Evolutionary conservation across 2,329 filamentous ascomycete genomes (phyloP), one percentile per base, ranked within the genome.

Genomic region (Hypoxylon sp.): DNA sequence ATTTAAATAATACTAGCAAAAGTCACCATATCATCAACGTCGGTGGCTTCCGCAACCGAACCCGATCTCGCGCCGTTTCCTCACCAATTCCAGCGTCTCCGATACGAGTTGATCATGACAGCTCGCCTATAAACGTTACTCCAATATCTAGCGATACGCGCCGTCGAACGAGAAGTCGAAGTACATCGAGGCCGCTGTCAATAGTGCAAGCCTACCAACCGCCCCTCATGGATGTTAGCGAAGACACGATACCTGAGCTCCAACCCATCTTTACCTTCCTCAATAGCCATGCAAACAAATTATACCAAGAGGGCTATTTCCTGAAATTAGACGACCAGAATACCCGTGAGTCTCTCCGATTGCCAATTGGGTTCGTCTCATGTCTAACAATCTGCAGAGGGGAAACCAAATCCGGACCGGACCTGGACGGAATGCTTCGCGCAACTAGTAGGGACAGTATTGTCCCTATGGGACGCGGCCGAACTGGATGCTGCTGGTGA

Each of bases 231-330:
- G 93, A 97, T 76, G 86, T 96, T 70, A 89, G 88, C 76, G 87
- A 91, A 73, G 93, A 98, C 77, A 97, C 93, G 30, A 89, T 96
- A 69, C 94, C 96, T 38, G 96, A 99, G 84, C 86, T 99, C 69
- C 92, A 94, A 82, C 95, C 94, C 70, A 94, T 98, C 75, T 98
- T 98, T 80, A 93, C 89, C 67, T 96, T 93, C 77, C 87, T 99
- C 72, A 98, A 97, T 82, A 96, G 91, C 80, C 96, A 99, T 79
- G 91, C 90, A 63, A 98, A 98, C 80, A 98, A 98, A 82, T 84
- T 98, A 61, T 99, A 98, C 79, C 94, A 98, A 74, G 96, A 99
- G 82, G 96, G 96, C 38, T 99, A 98, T 77, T 98, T 99, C 73
- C 82, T 99, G 74, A 99, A 98, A 81, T 84, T 99, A 52, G 95